Evolutionary conservation across 73 alveolate species (phyloP).

Genomic region (Paraurostyla sp.): DNA sequence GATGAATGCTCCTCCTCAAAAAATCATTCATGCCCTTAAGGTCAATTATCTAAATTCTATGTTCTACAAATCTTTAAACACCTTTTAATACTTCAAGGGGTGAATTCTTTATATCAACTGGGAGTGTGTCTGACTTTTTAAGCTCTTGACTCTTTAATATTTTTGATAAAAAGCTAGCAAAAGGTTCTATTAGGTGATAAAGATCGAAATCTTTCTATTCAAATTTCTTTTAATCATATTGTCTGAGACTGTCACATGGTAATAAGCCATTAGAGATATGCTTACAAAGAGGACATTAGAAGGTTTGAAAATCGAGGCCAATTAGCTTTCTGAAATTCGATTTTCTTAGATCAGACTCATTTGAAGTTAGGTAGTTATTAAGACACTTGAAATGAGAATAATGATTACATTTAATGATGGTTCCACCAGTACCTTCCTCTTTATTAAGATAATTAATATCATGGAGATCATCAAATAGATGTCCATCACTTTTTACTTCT

Average conservation of each 20-base stretch:
- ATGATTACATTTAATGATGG: slow-evolving; percentile 55
- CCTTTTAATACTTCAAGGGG: slow-evolving; percentile 14
- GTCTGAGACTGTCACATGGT: slow-evolving; percentile 49
- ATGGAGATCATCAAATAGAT: not conserved
- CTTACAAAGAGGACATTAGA: slow-evolving; percentile 78
- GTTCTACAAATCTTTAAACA: slow-evolving; percentile 18
- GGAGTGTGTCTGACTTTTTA: not conserved
- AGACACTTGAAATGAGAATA: slow-evolving; percentile 72
- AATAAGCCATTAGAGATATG: slow-evolving; percentile 59
- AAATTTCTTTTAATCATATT: not conserved
- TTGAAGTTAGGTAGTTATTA: slow-evolving; percentile 35
- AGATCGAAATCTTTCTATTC: slow-evolving; percentile 2
- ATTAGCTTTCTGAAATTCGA: slow-evolving; percentile 28
- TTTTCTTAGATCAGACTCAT: slow-evolving; percentile 39
- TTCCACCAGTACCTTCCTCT: not conserved
- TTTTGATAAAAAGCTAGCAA: not conserved
- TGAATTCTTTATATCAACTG: slow-evolving; percentile 19
- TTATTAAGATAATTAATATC: not conserved
- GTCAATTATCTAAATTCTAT: slow-evolving; percentile 30
- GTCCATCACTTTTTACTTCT: not conserved
- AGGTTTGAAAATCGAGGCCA: slow-evolving; percentile 51
- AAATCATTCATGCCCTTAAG: slow-evolving; percentile 47
- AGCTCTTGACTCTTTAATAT: not conserved
- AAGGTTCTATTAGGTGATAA: not conserved
- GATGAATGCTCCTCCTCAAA: not conserved